Conservation (phyloP, 2,329 filamentous ascomycete species). For the Mollisia scopiformis region DNA sequence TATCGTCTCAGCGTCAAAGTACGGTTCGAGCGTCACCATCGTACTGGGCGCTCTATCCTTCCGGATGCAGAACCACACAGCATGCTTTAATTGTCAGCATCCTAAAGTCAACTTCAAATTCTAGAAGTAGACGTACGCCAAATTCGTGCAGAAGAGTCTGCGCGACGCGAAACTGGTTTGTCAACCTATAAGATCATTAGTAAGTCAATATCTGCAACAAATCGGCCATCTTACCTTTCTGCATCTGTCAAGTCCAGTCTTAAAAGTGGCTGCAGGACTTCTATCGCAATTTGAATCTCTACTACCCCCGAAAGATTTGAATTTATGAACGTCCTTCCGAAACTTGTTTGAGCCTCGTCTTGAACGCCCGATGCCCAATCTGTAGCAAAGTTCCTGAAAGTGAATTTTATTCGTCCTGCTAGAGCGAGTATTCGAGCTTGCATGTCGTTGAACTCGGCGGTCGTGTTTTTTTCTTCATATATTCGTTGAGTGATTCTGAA, state of each 20-base stretch:
- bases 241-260: not conserved
- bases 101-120: not conserved
- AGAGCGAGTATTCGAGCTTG: not conserved
- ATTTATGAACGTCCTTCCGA: too few species aligned
- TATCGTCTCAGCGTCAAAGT: not conserved
- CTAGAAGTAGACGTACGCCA: not conserved
- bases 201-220: not conserved
- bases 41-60: not conserved
- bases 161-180: not conserved
- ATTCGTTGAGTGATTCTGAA: not conserved
- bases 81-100: not conserved
- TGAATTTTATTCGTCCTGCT: not conserved
- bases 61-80: not conserved
- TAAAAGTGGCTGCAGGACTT: not conserved
- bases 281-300: not conserved
- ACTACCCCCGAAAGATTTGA: too few species aligned
- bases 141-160: not conserved
- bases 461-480: not conserved
- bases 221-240: not conserved
- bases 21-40: too few species aligned
- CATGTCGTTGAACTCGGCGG: not conserved
- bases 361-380: not conserved
- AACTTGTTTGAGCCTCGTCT: too few species aligned
- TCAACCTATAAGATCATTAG: not conserved
- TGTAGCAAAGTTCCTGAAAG: not conserved